Evolutionary conservation across 495 filamentous ascomycete species (phyloP).

Genomic region (Hyaloscypha bicolor): DNA sequence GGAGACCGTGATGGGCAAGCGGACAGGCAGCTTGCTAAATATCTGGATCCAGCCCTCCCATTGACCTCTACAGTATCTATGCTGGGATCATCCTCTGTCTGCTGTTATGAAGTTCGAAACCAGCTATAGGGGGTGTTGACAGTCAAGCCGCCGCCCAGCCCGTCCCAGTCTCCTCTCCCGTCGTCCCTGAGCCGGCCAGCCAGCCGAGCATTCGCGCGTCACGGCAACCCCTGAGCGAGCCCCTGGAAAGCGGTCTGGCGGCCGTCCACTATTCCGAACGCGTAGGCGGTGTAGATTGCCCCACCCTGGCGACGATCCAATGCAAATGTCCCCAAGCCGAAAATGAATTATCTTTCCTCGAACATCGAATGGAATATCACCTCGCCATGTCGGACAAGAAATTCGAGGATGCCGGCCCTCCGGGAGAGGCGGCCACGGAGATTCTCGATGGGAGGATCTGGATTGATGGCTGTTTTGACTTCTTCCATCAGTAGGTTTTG

Average conservation of each 20-base stretch:
- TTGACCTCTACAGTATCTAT: constrained; percentile 4
- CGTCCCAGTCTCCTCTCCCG: no score
- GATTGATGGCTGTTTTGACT: constrained; percentile 99
- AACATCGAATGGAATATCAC: neutral
- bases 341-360: no score
- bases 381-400: constrained; percentile 11
- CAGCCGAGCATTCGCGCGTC: neutral
- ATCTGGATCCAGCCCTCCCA: neutral
- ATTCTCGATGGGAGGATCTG: constrained; percentile 78
- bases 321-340: neutral
- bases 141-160: no score
- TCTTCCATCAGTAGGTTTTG: constrained; percentile 72
- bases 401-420: constrained; percentile 16
- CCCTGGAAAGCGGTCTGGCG: no score
- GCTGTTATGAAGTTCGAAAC: constrained; percentile 5
- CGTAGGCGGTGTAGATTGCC: constrained; percentile 10
- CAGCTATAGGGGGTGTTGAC: neutral
- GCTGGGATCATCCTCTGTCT: constrained; percentile 17
- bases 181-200: neutral
- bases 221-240: no score
- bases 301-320: neutral
- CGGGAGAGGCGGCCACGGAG: constrained; percentile 35
- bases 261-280: neutral
- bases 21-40: neutral
- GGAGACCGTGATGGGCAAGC: neutral